Base-by-base conservation (phyloP, 805 yeast genomes). In the Sungouiozyma intestinalis region DNA sequence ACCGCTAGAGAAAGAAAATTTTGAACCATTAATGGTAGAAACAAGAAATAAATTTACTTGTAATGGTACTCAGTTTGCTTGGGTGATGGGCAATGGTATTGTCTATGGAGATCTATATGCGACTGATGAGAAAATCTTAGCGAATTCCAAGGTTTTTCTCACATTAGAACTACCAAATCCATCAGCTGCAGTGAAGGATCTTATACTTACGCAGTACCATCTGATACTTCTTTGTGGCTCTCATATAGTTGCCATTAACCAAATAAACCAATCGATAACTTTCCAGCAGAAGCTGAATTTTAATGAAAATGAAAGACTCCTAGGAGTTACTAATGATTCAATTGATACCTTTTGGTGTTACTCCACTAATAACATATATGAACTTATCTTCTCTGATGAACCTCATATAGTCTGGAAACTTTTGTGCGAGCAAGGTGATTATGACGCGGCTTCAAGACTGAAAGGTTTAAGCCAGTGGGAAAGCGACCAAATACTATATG, bases 341-440 rank as follows among this genome's bases (percentile, higher is more conserved):
- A 84, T 18, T 4, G 51, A 54, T 8, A 62, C 97, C 0, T 83
- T 67, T 51, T 92, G 98, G 98, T 60, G 83, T 3, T 85, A 67
- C 51, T 76, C 92, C 0, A 60, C 65, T 11, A 54, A 63, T 4
- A 69, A 68, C 39, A 76, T 92, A 8, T 83, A 72, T 55, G 98
- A 92, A 57, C 62, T 92, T 5, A 69, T 81, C 8, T 66, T 85
- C 11, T 71, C 71, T 31, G 73, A 81, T 53, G 97, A 90, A 58
- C 68, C 78, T 3, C 65, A 72, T 3, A 82, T 82, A 19, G 78
- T 88, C 2, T 85, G 97, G 95, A 73, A 72, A 41, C 65, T 74
- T 0, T 59, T 79, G 52, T 55, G 79, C n/a, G 69, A 68, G 3
- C 66, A 66, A 40, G 59, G 66, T 6, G 62, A 73, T 43, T 90